Evolutionary conservation across 768 basidiomycete species (phyloP).

Genomic region (Trametes gibbosa): DNA sequence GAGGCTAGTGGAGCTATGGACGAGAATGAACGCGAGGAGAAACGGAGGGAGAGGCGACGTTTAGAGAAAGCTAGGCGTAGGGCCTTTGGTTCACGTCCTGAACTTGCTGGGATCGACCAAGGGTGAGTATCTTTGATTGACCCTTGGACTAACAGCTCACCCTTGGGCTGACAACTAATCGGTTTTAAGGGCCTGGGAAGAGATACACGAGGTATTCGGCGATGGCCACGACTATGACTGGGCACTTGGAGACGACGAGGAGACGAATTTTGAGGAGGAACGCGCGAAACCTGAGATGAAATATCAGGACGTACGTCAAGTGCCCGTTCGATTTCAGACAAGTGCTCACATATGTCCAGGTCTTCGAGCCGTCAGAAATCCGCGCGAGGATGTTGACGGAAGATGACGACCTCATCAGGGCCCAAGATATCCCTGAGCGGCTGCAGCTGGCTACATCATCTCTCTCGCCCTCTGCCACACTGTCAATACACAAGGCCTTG

Average conservation of each 20-base stretch:
- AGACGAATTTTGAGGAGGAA: constrained; percentile 47
- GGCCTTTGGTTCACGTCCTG: constrained; percentile 63
- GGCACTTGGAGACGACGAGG: constrained; percentile 84
- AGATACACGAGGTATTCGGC: constrained; percentile 94
- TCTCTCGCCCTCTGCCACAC: constrained; percentile 61
- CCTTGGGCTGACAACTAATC: constrained; percentile 7
- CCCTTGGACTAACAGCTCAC: background rate
- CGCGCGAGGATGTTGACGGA: constrained; percentile 84
- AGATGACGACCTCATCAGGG: constrained; percentile 90
- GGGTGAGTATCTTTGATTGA: constrained; percentile 52
- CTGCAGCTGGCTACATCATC: constrained; percentile 90
- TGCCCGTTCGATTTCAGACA: constrained; percentile 1
- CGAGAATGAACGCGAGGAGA: constrained; percentile 73
- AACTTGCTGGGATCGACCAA: constrained; percentile 77
- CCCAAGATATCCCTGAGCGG: constrained; percentile 89
- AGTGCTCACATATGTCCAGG: constrained; percentile 45
- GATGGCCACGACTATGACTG: constrained; percentile 96
- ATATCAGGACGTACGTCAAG: constrained; percentile 72
- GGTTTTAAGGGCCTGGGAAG: constrained; percentile 78
- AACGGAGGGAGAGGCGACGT: constrained; percentile 62
- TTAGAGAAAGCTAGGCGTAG: constrained; percentile 67
- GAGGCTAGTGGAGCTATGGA: constrained; percentile 59
- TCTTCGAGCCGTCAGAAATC: constrained; percentile 98
- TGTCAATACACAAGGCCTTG: constrained; percentile 60
- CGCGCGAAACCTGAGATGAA: constrained; percentile 68